Base-by-base conservation (phyloP, 2,329 filamentous ascomycete species). In the Didymella sp. region DNA sequence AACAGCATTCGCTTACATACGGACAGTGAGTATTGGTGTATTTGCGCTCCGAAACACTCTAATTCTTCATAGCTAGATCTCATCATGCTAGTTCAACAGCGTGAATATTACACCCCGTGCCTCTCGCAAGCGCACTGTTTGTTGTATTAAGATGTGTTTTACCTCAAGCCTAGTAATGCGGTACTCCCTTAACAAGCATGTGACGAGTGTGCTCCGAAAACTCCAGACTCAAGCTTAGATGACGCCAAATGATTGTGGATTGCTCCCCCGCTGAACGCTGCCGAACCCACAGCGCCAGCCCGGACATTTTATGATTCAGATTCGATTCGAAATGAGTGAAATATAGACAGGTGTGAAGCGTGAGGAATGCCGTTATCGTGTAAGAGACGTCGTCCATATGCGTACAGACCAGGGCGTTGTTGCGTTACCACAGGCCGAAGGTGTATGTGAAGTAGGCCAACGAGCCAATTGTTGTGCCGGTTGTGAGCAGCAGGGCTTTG, bases 401-500 rank as follows among this genome's bases (percentile, higher is more conserved):
- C 43, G 37, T 51, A 24, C 28, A 52, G 44, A 24, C 27, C 38
- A 30, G 30, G 28, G 49, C 22, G 46, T 22, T 43, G 24, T 12
- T 28, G 42, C 17, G 49, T 45, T 67, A 77, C 63, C 75, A 78
- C 38, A 80, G 50, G 35, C 79, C 79, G 48, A 79, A 80, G 43
- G 75, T 75, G 57, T 75, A 74, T 35, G 77, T 77, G 63, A 83
- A 82, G 73, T 80, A 81, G 37, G 83, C 80, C 66, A 88, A 87
- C 6, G 84, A 86, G 30, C 82, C 72, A 25, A 87, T 67, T 5
- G 85, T 87, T 48, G 87, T 79, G 27, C 77, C 74, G 19, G 78
- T 80, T 75, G 86, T 87, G 57, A 82, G 78, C 57, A 86, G 63
- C 55, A 86, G 73, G 59, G 86, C 82, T 52, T 80, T 80, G 41